These are phyloP conservation scores for Zopfia rhizophila DNA, from an alignment of 2,329 filamentous ascomycete species.

Conservation along the genomic window DNA sequence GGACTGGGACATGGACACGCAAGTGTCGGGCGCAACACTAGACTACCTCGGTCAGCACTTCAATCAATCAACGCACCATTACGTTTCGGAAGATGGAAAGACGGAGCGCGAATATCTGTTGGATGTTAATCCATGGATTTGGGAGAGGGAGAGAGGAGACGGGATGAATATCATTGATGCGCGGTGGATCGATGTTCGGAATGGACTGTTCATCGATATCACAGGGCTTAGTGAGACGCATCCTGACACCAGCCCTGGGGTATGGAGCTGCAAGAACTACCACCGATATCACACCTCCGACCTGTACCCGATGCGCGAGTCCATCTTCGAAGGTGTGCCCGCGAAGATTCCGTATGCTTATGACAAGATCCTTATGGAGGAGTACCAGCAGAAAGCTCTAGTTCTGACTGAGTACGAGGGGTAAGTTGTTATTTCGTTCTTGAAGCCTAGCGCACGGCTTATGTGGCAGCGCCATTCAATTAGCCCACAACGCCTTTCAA, in stretches of 20 bases:
- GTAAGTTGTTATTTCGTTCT: constrained; percentile 55
- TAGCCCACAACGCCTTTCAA: background rate
- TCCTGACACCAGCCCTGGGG: constrained; percentile 66
- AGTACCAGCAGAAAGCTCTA: constrained; percentile 72
- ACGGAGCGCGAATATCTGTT: constrained; percentile 71
- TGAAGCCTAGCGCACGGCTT: background rate
- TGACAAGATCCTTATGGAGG: constrained; percentile 71
- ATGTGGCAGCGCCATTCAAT: background rate
- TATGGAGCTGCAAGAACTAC: constrained; percentile 83
- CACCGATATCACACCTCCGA: constrained; percentile 77
- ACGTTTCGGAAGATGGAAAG: constrained; percentile 44
- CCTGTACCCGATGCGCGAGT: constrained; percentile 78
- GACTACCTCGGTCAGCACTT: constrained; percentile 70
- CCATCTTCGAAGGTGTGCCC: constrained; percentile 77
- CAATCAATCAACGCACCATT: constrained; percentile 73
- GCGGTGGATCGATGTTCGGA: constrained; percentile 80
- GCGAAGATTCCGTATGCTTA: constrained; percentile 76
- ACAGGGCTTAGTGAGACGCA: constrained; percentile 78
- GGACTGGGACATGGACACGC: constrained; percentile 87
- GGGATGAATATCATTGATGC: constrained; percentile 85
- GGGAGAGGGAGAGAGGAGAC: constrained; percentile 69
- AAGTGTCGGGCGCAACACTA: constrained; percentile 76
- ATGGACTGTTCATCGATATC: constrained; percentile 85
- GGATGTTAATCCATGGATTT: constrained; percentile 79
- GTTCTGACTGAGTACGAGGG: constrained; percentile 69